Base-by-base conservation (phyloP, 805 yeast genomes). In the Teunomyces gatunensis region DNA sequence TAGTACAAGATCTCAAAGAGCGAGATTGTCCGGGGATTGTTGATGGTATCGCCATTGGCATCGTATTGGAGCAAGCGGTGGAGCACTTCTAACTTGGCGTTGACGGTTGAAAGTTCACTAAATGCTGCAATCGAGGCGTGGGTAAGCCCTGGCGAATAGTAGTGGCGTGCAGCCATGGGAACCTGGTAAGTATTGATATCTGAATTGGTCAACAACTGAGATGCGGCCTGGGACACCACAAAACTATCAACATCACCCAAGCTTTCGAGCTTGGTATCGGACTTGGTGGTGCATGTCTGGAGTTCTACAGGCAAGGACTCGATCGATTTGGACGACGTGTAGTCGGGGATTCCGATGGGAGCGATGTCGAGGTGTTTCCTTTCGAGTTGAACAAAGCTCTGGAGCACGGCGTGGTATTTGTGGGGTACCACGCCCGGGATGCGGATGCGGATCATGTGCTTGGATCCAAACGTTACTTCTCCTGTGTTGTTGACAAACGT, bases 401-500 rank as follows among this genome's bases (percentile, higher is more conserved):
- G 39, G 1, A 67, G 42, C 4, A 49, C 35, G 3, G 25, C 28
- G 17, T 49, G 47, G 71, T 74, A 71, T 6, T 49, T 50, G 21
- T 52, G 54, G 0, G 82, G 79, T 18, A 81, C 67, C 1, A 80
- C 73, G 5, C 63, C 56, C 1, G 91, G 90, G 9, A 86, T 67
- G 40, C 89, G 68, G 27, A 79, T 56, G 32, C 69, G 67, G 45
- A 85, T 73, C 12, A 65, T 61, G 15, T 68, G 60, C 47, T 73
- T 76, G 10, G 77, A 67, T 21, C 55, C 64, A 64, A 77, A 84
- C 2, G 67, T 55, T 12, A 86, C 63, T 39, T 75, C 80, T 7
- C 94, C 94, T 47, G 75, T 75, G 27, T 74, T 71, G 46, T 78
- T 76, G 43, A 82, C 68, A 49, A 83, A 74, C 0, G 87, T 78